phyloP scores from a whole-genome alignment of 2,329 filamentous ascomycete species.

The Ceratocystis ficicola region DNA sequence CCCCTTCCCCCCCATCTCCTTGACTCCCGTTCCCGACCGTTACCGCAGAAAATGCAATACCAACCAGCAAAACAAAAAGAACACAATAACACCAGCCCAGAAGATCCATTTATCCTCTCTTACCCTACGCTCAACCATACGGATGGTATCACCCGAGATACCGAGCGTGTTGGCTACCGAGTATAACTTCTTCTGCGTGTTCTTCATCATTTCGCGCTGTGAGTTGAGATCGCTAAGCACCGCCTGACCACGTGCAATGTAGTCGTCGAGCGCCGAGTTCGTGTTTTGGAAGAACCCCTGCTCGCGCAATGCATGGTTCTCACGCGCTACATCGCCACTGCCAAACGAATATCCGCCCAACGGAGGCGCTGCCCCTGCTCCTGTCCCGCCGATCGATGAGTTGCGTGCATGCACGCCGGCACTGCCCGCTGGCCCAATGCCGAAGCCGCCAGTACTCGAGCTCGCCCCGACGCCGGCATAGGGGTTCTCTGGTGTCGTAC shows the following conservation, averaged over 20 bases:
- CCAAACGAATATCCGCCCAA: slow-evolving; percentile 32
- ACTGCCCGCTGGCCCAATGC: neutral
- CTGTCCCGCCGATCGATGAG: neutral
- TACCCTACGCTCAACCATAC: slow-evolving; percentile 86
- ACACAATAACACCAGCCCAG: slow-evolving; percentile 70
- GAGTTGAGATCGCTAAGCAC: slow-evolving; percentile 79
- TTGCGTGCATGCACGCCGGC: slow-evolving; percentile 14
- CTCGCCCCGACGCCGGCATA: slow-evolving; percentile 48
- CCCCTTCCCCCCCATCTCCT: too few relatives aligned
- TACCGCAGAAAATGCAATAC: slow-evolving; percentile 74
- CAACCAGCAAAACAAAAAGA: slow-evolving; percentile 84
- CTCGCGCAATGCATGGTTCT: slow-evolving; percentile 75
- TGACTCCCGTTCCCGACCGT: slow-evolving; percentile 23
- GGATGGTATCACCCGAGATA: slow-evolving; percentile 87
- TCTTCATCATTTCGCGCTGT: slow-evolving; percentile 90
- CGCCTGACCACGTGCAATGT: slow-evolving; percentile 78
- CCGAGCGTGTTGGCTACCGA: slow-evolving; percentile 89
- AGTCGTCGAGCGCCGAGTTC: slow-evolving; percentile 80
- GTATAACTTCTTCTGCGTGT: slow-evolving; percentile 81
- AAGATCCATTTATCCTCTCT: slow-evolving; percentile 99
- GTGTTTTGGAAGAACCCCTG: slow-evolving; percentile 76
- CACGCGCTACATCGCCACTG: slow-evolving; percentile 54
- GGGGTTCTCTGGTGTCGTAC: slow-evolving; percentile 74
- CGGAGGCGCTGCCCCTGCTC: slow-evolving; percentile 10
- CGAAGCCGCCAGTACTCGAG: slow-evolving; percentile 24